These are phyloP conservation scores for Podospora fimiseda DNA, from an alignment of 495 filamentous ascomycete species.

Conservation along the genomic window DNA sequence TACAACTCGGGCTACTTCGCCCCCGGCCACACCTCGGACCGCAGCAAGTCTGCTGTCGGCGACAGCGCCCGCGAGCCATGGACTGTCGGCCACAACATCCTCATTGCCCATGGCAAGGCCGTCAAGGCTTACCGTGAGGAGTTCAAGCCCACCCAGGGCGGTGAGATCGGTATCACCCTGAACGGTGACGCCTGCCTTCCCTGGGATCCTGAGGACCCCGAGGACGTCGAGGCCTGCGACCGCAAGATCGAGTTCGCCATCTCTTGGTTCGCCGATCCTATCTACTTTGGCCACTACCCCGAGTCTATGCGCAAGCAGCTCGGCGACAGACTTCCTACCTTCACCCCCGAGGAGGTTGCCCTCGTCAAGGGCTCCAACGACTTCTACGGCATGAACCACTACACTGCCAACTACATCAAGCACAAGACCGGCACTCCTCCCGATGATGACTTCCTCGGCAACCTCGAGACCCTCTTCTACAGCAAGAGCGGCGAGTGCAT, in stretches of 20 bases:
- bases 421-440: slow-evolving; percentile 53
- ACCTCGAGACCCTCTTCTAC: slow-evolving; percentile 60
- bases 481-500: slow-evolving; percentile 63
- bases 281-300: slow-evolving; percentile 71
- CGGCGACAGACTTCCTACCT: slow-evolving; percentile 60
- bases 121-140: slow-evolving; percentile 64
- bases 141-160: slow-evolving; percentile 54
- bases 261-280: slow-evolving; percentile 66
- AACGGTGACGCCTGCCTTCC: slow-evolving; percentile 57
- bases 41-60: slow-evolving; percentile 46
- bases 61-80: slow-evolving; percentile 54
- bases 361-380: slow-evolving; percentile 70
- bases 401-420: slow-evolving; percentile 76
- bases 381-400: slow-evolving; percentile 84
- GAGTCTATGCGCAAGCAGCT: slow-evolving; percentile 70
- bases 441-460: slow-evolving; percentile 63
- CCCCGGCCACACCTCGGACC: slow-evolving; percentile 53
- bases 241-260: slow-evolving; percentile 61
- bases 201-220: slow-evolving; percentile 50
- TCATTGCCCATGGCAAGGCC: slow-evolving; percentile 52
- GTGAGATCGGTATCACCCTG: slow-evolving; percentile 57
- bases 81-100: slow-evolving; percentile 56
- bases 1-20: slow-evolving; percentile 56
- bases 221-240: slow-evolving; percentile 54
- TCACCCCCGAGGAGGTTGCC: slow-evolving; percentile 56